These are phyloP conservation scores for Ustilago curta DNA, from an alignment of 1,284 basidiomycete species.

Conservation along the genomic window DNA sequence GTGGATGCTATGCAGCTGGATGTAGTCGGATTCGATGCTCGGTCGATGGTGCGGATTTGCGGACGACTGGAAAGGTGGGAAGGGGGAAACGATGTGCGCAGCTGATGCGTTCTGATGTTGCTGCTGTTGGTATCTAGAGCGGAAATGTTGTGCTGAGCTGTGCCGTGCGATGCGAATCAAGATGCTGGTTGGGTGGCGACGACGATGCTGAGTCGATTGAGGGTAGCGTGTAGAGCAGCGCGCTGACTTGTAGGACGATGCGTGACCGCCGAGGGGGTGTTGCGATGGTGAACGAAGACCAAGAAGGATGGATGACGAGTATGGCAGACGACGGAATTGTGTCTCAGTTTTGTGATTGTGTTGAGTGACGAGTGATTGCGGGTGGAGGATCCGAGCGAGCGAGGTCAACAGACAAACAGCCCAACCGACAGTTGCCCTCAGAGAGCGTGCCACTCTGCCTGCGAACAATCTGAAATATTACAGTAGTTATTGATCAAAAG, in stretches of 20 bases:
- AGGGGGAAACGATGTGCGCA: neutral
- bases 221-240: neutral
- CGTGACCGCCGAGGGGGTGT: neutral
- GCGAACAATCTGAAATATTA: neutral
- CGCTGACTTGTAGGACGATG: neutral
- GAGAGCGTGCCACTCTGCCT: constrained; percentile 1
- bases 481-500: no score
- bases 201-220: constrained; percentile 1
- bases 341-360: no score
- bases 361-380: no score
- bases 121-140: constrained; percentile 6
- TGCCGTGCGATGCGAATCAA: neutral
- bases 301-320: no score
- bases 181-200: constrained; percentile 1
- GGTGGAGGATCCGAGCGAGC: constrained; percentile 1
- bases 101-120: constrained; percentile 3
- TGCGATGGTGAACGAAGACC: neutral
- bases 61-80: neutral
- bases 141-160: neutral
- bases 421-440: no score
- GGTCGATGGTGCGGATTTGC: neutral
- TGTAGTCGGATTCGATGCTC: neutral
- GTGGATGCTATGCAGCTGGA: neutral
- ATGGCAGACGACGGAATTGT: no score
- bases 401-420: neutral